Conservation (phyloP, 306 rosid genomes). For the Hippophae rhamnoides region DNA sequence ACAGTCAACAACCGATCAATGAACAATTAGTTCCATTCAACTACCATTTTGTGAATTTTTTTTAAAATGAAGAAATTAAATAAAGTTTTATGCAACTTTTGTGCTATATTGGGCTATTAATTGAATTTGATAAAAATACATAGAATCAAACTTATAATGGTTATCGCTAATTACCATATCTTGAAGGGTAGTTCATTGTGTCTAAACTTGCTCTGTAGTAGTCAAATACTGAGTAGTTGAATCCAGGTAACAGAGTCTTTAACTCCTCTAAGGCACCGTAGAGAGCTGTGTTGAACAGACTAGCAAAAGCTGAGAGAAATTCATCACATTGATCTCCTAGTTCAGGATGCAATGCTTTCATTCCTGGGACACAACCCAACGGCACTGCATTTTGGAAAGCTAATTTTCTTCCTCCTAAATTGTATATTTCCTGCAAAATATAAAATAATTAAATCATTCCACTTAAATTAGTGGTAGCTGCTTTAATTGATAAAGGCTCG, state of each 20-base stretch:
- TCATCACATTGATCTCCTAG: background rate
- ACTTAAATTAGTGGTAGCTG: too few relatives aligned
- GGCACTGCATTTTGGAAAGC: slow-evolving; percentile 12
- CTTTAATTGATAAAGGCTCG: too few relatives aligned
- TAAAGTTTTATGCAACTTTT: too few relatives aligned
- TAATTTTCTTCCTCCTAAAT: slow-evolving; percentile 29
- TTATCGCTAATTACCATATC: slow-evolving; percentile 9
- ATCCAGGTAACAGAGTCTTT: slow-evolving; percentile 13
- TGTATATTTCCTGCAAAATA: slow-evolving; percentile 16
- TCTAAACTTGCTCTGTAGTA: background rate
- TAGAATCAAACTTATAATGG: too few relatives aligned
- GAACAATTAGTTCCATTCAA: too few relatives aligned
- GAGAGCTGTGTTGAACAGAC: slow-evolving; percentile 10
- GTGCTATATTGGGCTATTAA: too few relatives aligned
- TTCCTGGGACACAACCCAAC: slow-evolving; percentile 6
- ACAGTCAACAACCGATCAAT: too few relatives aligned
- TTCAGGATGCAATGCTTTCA: background rate
- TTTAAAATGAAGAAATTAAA: background rate
- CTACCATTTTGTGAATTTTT: too few relatives aligned
- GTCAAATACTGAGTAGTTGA: slow-evolving; percentile 15
- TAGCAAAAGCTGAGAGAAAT: background rate
- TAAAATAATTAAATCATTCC: too few relatives aligned
- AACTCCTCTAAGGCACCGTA: background rate
- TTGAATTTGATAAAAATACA: too few relatives aligned
- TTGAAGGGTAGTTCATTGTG: slow-evolving; percentile 15